Base-by-base conservation (phyloP, 208 protist species). In the Acanthamoeba polyphaga region DNA sequence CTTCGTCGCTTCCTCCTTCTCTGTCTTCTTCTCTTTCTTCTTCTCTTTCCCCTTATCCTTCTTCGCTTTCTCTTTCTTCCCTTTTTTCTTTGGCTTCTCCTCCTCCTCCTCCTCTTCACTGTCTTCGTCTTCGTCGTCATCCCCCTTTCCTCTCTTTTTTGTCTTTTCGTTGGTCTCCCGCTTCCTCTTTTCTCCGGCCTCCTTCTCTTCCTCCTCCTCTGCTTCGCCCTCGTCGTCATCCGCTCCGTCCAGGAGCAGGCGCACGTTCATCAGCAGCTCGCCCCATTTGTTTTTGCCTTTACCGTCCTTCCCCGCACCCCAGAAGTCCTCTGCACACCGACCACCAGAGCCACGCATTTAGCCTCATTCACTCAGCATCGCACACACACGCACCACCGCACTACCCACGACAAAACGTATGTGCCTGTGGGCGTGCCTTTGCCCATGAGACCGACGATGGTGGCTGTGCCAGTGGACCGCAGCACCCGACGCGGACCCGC, bases 201-300 rank as follows among this genome's bases (percentile, higher is more conserved):
- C n/a, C n/a, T 51, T 19, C 74, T 84, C 74, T 38, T 84, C 43
- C 13, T 90, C 82, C 51, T 90, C 82, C 5, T 90, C 82, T 15
- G 64, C 82, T 24, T 32, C 55, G 8, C 43, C 12, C 17, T 55
- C 74, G 43, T 55, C 74, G 15, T 46, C 74, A 19, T n/a, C 46
- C 0, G 10, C 74, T 1, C 74, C 24, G 22, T 38, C 17, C 10
- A 84, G 74, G 22, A 84, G n/a, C 8, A 38, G 19, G 38, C 74
- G 74, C 7, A 84, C 74, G 74, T 84, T 53, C 74, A 84, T 84
- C 17, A 84, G 17, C 38, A 84, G 46, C 74, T 84, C 74, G 34
- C 74, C 74, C 74, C 74, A 84, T 13, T 13, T 46, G 74, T 84
- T 84, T 38, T 84, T 46, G 34, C 74, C 74, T 17, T 29, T 27